Percentiles rank a stretch among this genome's conserved stretches.
Conservation (phyloP, 805 yeast genomes). For the Candida nonsorbophila region DNA sequence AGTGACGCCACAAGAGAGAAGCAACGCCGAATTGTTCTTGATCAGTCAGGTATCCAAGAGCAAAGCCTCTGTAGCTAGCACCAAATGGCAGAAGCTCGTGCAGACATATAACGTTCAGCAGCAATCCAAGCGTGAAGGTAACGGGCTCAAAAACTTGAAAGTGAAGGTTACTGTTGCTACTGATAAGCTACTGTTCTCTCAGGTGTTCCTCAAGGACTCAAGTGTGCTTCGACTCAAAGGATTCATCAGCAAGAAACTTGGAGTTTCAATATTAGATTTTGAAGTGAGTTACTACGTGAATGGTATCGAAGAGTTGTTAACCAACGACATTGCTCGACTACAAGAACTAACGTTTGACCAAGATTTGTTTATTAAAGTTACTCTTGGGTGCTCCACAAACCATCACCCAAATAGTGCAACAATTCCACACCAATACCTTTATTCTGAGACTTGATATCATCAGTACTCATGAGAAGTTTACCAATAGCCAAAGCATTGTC, state of each 20-base stretch:
- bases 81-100: conserved; percentile 43
- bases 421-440: conserved; percentile 89
- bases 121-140: not conserved
- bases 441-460: conserved; percentile 75
- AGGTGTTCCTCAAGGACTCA: conserved; percentile 16
- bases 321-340: conserved; percentile 23
- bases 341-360: conserved; percentile 9
- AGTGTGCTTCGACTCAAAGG: conserved; percentile 33
- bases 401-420: conserved; percentile 82
- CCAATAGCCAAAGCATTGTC: conserved; percentile 89
- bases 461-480: conserved; percentile 80
- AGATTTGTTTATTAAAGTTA: conserved; percentile 19
- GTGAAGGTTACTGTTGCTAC: not conserved
- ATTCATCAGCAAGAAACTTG: conserved; percentile 12
- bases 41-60: conserved; percentile 42
- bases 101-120: conserved; percentile 25
- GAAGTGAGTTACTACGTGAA: conserved; percentile 18
- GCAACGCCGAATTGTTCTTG: conserved; percentile 65
- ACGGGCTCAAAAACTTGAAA: not conserved
- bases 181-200: not conserved
- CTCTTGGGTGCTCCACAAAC: conserved; percentile 65
- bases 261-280: conserved; percentile 17
- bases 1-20: conserved; percentile 42
- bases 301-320: conserved; percentile 14
- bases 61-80: conserved; percentile 3